These are phyloP conservation scores for Dactylonectria macrodidyma DNA, from an alignment of 2,329 filamentous ascomycete species.

Conservation along the genomic window DNA sequence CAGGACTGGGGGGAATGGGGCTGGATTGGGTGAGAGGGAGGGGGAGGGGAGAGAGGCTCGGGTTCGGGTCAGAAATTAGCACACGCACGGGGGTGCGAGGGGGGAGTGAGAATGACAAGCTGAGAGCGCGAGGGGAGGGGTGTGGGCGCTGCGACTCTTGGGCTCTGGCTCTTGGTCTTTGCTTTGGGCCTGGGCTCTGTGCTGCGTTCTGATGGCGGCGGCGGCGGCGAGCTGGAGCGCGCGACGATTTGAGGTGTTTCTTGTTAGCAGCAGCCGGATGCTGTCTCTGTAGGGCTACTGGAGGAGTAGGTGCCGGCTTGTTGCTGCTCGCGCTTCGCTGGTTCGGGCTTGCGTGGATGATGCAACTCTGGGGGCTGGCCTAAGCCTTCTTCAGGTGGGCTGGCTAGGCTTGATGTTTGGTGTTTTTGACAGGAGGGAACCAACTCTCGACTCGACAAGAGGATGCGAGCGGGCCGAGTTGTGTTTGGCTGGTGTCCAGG, in stretches of 20 bases:
- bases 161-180: neutral
- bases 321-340: conserved; percentile 16
- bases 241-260: neutral
- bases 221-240: conserved; percentile 14
- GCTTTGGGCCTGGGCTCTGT: conserved; percentile 18
- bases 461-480: conserved; percentile 5
- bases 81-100: conserved; percentile 35
- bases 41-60: conserved; percentile 38
- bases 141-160: neutral
- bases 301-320: neutral
- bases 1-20: conserved; percentile 37
- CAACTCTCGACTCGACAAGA: neutral
- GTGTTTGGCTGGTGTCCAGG: neutral
- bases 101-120: conserved; percentile 21
- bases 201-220: conserved; percentile 7
- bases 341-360: conserved; percentile 26
- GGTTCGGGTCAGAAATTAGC: conserved; percentile 48
- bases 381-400: conserved; percentile 19
- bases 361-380: conserved; percentile 10
- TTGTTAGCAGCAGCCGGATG: conserved; percentile 5
- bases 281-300: neutral
- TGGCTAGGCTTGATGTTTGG: conserved; percentile 12
- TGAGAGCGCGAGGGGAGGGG: conserved; percentile 11
- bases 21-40: conserved; percentile 39
- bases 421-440: conserved; percentile 5